Base-by-base conservation (phyloP, 495 filamentous ascomycete genomes). In the Tricharina praecox region DNA sequence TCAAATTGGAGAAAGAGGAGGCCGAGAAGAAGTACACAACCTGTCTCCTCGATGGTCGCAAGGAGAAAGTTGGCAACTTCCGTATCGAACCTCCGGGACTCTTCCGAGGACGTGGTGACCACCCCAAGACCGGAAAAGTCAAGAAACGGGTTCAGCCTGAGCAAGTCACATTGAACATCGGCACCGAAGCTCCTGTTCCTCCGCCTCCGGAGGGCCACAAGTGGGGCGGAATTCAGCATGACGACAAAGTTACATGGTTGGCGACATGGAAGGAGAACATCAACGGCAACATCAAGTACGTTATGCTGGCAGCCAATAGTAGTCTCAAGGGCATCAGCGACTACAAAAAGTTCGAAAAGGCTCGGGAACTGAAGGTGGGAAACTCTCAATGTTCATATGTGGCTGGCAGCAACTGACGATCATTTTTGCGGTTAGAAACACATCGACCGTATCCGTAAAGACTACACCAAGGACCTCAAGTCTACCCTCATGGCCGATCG, bases 231-330 rank as follows among this genome's bases (percentile, higher is more conserved):
- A 75, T 97, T 48, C 88, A 90, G 64, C 85, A 97, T 63, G 92
- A 97, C 59, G 82, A 93, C 58, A 88, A 92, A 63, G 92, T 86
- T 19, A 97, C 90, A 7, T 97, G 90, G 90, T 69, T 97, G 42
- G 90, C 85, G 19, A 97, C 94, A 81, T 97, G 90, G 90, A 88
- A 96, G 61, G 90, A 97, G 56, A 97, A 97, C 60, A 92, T 97
- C 70, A 96, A 96, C 55, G 79, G 79, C 49, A 85, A 85, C 36
- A 94, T 94, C 73, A 97, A 97, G 63, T 97, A 97, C 64, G 90
- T 97, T 48, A 97, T 97, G 90, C 71, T 97, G 63, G 90, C 87
- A n/a, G 92, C 90, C 47, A 93, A 88, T 62, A 93, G 86, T 50
- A 79, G 86, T 61, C 75, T 97, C 62, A 97, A 97, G 66, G 90